Evolutionary conservation across 306 rosid species (phyloP), one percentile per base, ranked within the genome.

Genomic region (Cucurbita maxima): DNA sequence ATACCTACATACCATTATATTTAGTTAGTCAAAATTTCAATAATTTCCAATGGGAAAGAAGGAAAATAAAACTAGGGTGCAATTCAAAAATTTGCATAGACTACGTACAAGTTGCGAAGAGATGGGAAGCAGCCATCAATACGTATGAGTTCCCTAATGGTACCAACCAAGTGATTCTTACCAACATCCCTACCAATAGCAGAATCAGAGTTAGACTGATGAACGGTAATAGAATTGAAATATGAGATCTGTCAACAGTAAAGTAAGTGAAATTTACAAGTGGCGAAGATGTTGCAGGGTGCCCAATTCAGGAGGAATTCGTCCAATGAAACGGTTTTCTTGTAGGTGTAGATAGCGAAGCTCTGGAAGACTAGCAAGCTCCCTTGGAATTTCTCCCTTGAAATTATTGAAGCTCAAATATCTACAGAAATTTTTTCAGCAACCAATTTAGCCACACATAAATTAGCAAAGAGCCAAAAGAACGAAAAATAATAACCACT

Each of bases 111-210:
- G 82, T 95, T 91, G 79, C 97, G 96, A 75, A 95, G 88, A 14
- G 96, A 84, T 3, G 96, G 97, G 84, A 91, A 95, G 84, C 97
- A 91, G 51, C 96, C 99, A 78, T 91, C 99, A 77, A 95, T 57
- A 30, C 97, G 99, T 58, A 91, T 95, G 76, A 95, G 97, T 81
- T 95, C 99, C 84, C 97, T 83, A 73, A 95, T 85, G 59, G 99
- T 95, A 73, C 99, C 99, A 67, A 95, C 97, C 90, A 95, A 83
- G 82, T 95, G 99, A 88, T 95, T 95, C 83, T 89, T 88, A 56
- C 99, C 99, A 54, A 63, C 99, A 79, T 95, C 99, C 96, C 99
- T 95, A 69, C 55, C 58, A 83, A 74, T 68, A 74, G 60, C 73
- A 61, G 57, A 72, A 38, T n/a, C 8, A 10, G 20, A 60, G 36